Base-by-base conservation (phyloP, 2,329 filamentous ascomycete species). In the Ophiosphaerella narmari region DNA sequence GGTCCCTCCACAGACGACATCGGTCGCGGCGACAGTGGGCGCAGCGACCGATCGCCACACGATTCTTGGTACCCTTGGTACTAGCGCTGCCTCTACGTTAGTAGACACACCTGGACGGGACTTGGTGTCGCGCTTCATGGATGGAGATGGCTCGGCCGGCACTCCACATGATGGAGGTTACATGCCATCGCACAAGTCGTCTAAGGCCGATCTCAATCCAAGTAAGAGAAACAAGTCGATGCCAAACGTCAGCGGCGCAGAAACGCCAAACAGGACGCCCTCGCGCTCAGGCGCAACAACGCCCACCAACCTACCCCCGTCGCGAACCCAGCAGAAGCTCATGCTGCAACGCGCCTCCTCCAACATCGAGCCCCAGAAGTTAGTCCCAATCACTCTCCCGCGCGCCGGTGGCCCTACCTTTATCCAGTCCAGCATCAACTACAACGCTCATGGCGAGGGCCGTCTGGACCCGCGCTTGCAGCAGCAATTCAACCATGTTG, bases 331-430 rank as follows among this genome's bases (percentile, higher is more conserved):
- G 71, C 87, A 90, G 68, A 91, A 91, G 63, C 77, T 91, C 12
- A 87, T 89, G 73, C 79, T 91, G 1, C 87, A 90, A 65, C 82
- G 88, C 33, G 87, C 86, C 26, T 88, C 86, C 65, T 89, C 87
- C 3, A 84, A 82, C 57, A 86, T 90, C 40, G 87, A 90, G 59
- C 84, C 85, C 0, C 75, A 82, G 26, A 71, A 86, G 50, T 67
- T 75, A 57, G 59, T 74, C 53, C 77, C 66, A 43, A 72, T 71
- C 11, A 69, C 74, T 12, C 57, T 75, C 5, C 70, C 71, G 12
- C 68, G 73, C 29, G 63, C 71, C 11, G 68, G 68, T 35, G 70
- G 70, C 16, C 67, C 70, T 36, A 58, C 57, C 4, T 68, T 70
- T 38, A 52, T 72, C 13, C 63, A 67, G 26, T 62, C 70, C 7